phyloP scores from a whole-genome alignment of 306 rosid species.

The Begonia peltatifolia region DNA sequence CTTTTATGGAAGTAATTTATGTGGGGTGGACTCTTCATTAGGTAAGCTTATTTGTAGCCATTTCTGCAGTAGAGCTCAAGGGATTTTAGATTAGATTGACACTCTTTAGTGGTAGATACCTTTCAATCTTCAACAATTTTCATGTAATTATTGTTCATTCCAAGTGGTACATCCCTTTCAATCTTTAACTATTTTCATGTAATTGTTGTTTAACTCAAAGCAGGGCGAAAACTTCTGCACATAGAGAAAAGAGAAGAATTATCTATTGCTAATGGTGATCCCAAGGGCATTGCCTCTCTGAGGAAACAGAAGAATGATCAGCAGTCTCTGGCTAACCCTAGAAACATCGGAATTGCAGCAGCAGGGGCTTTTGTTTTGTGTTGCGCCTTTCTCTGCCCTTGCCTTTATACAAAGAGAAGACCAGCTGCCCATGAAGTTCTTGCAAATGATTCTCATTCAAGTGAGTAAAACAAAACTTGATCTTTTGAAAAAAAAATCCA shows the following conservation, averaged over 20 bases:
- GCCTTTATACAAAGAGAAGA: slow-evolving; percentile 43
- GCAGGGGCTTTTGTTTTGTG: slow-evolving; percentile 50
- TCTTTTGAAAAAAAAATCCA: too few species aligned
- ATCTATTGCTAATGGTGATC: slow-evolving; percentile 5
- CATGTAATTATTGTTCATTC: slow-evolving; percentile 30
- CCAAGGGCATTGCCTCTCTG: too few species aligned
- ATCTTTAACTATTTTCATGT: slow-evolving; percentile 7
- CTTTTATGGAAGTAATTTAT: slow-evolving; percentile 23
- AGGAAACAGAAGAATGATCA: slow-evolving; percentile 7
- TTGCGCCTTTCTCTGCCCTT: slow-evolving; percentile 68
- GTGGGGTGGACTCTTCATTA: slow-evolving; percentile 26
- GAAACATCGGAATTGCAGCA: slow-evolving; percentile 27
- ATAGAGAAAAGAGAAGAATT: slow-evolving; percentile 17
- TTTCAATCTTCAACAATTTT: background rate
- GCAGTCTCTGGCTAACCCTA: slow-evolving; percentile 10
- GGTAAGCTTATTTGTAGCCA: slow-evolving; percentile 24
- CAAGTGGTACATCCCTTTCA: background rate
- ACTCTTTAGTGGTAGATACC: too few species aligned
- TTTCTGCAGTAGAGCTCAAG: background rate
- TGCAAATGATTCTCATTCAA: slow-evolving; percentile 41
- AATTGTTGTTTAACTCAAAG: slow-evolving; percentile 29
- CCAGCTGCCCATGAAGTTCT: slow-evolving; percentile 31
- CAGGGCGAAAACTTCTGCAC: slow-evolving; percentile 49
- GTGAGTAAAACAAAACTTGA: slow-evolving; percentile 30
- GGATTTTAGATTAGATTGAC: too few species aligned